Percentiles rank a stretch among this genome's conserved stretches.
Evolutionary conservation across 2,329 filamentous ascomycete genomes (phyloP).

Genomic region (Diaporthe sp.): DNA sequence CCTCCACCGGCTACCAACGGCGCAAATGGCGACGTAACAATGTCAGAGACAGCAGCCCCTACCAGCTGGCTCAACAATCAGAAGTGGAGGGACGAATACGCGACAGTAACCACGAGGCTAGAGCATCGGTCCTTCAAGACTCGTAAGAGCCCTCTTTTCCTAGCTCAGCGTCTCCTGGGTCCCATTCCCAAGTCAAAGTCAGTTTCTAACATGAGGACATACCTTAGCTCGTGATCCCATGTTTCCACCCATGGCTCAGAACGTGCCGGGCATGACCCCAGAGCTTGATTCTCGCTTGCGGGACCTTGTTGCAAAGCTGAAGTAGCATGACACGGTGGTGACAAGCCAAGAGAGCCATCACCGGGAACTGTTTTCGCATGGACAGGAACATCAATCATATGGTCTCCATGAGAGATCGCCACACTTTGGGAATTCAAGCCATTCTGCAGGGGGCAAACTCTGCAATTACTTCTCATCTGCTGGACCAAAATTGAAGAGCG

Average conservation of each 20-base stretch:
- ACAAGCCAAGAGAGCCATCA: not conserved
- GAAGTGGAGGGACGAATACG: constrained; percentile 60
- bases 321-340: not conserved
- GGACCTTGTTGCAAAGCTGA: constrained; percentile 49
- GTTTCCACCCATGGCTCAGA: constrained; percentile 46
- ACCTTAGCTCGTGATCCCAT: constrained; percentile 63
- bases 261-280: constrained; percentile 54
- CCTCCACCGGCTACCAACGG: not conserved
- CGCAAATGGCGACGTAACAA: constrained; percentile 34
- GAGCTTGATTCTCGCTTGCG: constrained; percentile 58
- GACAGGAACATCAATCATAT: too few species aligned
- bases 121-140: constrained; percentile 62
- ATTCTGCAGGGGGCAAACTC: too few species aligned
- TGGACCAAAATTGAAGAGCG: too few species aligned
- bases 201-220: too few species aligned
- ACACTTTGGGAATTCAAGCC: too few species aligned
- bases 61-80: constrained; percentile 48
- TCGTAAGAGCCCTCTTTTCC: constrained; percentile 50
- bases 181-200: not conserved
- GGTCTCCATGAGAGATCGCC: not conserved
- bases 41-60: constrained; percentile 36
- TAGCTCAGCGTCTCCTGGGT: not conserved
- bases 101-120: constrained; percentile 54
- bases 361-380: too few species aligned
- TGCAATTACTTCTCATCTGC: not conserved